Base-by-base conservation (phyloP, 306 rosid species). In the Quercus glauca region DNA sequence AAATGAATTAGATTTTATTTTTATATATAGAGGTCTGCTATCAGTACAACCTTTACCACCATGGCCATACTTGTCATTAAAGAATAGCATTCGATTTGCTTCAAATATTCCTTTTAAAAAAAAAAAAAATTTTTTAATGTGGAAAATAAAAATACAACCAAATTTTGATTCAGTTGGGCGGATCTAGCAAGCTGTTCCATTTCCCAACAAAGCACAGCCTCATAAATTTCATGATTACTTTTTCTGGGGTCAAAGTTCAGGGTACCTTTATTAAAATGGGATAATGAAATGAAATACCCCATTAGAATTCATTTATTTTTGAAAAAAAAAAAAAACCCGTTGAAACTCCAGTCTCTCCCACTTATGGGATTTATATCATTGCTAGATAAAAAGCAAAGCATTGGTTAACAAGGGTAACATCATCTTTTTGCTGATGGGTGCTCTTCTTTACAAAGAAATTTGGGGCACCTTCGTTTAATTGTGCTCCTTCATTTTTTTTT, bases 391-490 rank as follows among this genome's bases (percentile, higher is more conserved):
- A 41, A 41, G 45, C 45, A 58, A 58, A n/a, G 64, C 29, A 58
- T 21, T 58, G 31, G 28, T 21, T 23, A 60, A 60, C 35, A 60
- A 10, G 49, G 71, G 19, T 31, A 65, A 37, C 69, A 63, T 63
- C 41, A 15, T 18, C 37, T 65, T 65, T 31, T 31, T 65, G 21
- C 23, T 6, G 17, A 31, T 4, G 6, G 69, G 78, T 64, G 69
- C 35, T 17, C 6, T 5, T 56, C 8, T 20, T 73, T 73, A 55
- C 43, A 45, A 10, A 52, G 74, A 41, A 35, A 64, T 25, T 33
- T 56, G 35, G 58, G 41, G 73, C 52, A 57, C 75, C 75, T 43
- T 28, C 59, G 20, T 74, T 61, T 77, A 65, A 33, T 45, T 35
- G 72, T 23, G 14, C 10, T 15, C 51, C 19, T 73, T 64, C 45